These are phyloP conservation scores for Dactylis glomerata DNA, from an alignment of 176 grass and related monocot genomes.

Conservation along the genomic window DNA sequence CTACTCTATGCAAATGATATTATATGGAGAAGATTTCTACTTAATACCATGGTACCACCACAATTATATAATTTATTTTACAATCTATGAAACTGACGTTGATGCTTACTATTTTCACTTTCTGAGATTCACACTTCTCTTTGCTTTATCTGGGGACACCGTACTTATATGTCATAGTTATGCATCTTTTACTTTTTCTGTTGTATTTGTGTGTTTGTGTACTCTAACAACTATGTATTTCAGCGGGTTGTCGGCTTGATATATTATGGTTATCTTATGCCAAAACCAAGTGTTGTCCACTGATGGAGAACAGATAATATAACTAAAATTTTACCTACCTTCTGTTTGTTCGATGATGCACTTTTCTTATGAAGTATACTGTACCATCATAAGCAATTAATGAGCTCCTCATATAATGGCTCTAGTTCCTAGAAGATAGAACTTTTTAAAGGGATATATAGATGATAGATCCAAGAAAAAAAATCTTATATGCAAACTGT, in stretches of 20 bases:
- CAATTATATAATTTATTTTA: neutral
- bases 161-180: neutral
- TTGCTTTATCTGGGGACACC: neutral
- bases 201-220: neutral
- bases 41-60: neutral
- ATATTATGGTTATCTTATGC: slow-evolving; percentile 1
- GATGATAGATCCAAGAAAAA: neutral
- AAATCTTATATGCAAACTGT: neutral
- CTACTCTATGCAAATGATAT: neutral
- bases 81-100: neutral
- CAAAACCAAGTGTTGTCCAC: neutral
- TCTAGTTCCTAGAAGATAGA: neutral
- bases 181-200: neutral
- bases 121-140: neutral
- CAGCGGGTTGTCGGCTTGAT: neutral
- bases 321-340: neutral
- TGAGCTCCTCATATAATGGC: neutral
- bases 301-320: neutral
- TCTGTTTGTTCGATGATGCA: neutral
- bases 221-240: neutral
- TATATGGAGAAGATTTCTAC: neutral
- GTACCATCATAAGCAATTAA: neutral
- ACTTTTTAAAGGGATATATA: neutral
- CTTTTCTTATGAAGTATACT: neutral
- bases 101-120: slow-evolving; percentile 7